Evolutionary conservation across 129 eudicot genomes (phyloP), one percentile per base, ranked within the genome.

Genomic region (Arctium minus): DNA sequence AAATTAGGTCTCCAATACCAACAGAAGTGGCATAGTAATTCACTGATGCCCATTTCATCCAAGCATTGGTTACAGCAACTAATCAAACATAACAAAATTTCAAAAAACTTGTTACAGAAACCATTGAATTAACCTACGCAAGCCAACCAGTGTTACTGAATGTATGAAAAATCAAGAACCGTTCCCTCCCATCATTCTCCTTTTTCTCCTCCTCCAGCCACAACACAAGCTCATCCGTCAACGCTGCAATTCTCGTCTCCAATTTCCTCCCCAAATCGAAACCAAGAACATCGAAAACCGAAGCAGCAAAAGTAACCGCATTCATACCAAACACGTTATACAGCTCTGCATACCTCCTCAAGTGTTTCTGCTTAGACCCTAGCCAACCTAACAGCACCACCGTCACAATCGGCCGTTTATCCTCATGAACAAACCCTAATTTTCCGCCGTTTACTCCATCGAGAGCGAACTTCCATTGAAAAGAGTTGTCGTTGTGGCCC

Each of bases 121-220:
- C 30, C 4, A 44, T 74, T 12, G 53, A 87, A 79, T 80, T 40
- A 85, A 96, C 99, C 92, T 89, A 93, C 96, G 91, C 92, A 86
- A 96, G 94, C 97, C 98, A 96, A 70, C 99, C 99, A 0, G 99
- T 96, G 64, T 89, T 96, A 81, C 99, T 96, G 50, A 96, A 96
- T 6, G 98, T 96, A 70, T 96, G 99, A 75, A 96, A 93, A 35
- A 96, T 31, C 90, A 96, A 82, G 18, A 86, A 79, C 65, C 99
- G 88, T n/a, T 90, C 87, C 9, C 92, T 79, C 32, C 92, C 94
- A 85, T 88, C 92, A 3, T 78, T 84, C 71, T 88, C 82, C 56
- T 83, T 71, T 78, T 33, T 71, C 80, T 81, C 86, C 65, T 81
- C 86, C 65, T 88, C 89, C 78, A 93, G 9, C 99, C 99, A 96